Evolutionary conservation across 768 basidiomycete species (phyloP).

Genomic region (Auricularia cornea): DNA sequence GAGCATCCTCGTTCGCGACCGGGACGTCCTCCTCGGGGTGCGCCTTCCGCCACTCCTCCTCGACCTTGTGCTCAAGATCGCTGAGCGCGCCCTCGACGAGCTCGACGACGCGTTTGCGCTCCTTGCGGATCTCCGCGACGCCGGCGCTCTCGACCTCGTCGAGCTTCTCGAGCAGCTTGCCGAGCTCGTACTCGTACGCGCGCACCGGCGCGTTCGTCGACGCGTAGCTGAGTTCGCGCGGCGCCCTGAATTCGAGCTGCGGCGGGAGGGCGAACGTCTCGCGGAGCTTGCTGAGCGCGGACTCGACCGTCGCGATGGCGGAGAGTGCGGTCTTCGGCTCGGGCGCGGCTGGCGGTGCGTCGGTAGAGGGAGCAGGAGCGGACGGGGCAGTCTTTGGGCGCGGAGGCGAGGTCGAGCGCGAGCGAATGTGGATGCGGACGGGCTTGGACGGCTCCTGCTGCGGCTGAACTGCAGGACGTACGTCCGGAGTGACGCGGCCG

Average conservation of each 20-base stretch:
- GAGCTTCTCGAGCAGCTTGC: slow-evolving; percentile 53
- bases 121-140: slow-evolving; percentile 40
- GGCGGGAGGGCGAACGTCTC: slow-evolving; percentile 15
- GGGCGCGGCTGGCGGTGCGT: neutral
- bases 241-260: slow-evolving; percentile 3
- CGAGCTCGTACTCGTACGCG: slow-evolving; percentile 53
- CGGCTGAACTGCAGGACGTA: neutral
- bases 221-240: slow-evolving; percentile 44
- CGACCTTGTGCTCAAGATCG: slow-evolving; percentile 34
- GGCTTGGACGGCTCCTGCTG: neutral
- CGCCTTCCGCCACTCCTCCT: slow-evolving; percentile 29
- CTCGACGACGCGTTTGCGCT: slow-evolving; percentile 44
- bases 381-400: neutral
- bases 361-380: neutral
- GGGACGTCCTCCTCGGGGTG: slow-evolving; percentile 20
- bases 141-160: slow-evolving; percentile 65
- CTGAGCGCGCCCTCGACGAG: slow-evolving; percentile 53
- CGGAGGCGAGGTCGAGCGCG: neutral
- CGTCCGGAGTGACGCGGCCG: neutral
- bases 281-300: slow-evolving; percentile 16
- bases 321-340: neutral
- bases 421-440: neutral
- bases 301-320: slow-evolving; percentile 7
- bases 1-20: neutral
- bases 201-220: slow-evolving; percentile 52